Conservation (phyloP, 805 yeast genomes). For the Dipodascus albidus region DNA sequence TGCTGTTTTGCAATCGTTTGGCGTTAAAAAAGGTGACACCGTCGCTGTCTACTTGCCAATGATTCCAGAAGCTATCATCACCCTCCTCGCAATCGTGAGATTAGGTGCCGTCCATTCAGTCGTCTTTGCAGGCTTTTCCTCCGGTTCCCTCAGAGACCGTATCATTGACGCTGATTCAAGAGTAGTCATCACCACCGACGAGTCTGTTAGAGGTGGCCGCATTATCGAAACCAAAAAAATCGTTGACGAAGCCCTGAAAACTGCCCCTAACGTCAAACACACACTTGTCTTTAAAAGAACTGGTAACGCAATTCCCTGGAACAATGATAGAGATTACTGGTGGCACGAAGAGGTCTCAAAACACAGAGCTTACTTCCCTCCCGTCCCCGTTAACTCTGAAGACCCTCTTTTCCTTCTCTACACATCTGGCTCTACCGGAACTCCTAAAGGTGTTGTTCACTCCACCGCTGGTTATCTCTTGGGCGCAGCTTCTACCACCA, state of each 20-base stretch:
- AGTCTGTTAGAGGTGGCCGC: constrained; percentile 75
- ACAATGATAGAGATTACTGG: constrained; percentile 54
- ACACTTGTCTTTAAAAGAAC: constrained; percentile 70
- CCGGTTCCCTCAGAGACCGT: constrained; percentile 61
- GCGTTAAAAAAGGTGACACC: constrained; percentile 71
- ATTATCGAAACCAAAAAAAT: constrained; percentile 70
- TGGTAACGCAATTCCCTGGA: constrained; percentile 43
- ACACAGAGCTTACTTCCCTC: constrained; percentile 59
- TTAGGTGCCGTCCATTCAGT: constrained; percentile 81
- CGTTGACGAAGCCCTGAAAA: constrained; percentile 65
- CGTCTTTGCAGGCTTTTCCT: constrained; percentile 74
- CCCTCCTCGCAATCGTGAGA: constrained; percentile 67
- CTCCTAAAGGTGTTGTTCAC: constrained; percentile 81
- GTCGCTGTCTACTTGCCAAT: constrained; percentile 81
- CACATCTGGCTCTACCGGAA: constrained; percentile 82
- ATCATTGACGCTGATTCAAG: constrained; percentile 61
- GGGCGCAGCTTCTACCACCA: constrained; percentile 63
- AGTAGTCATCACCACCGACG: constrained; percentile 70
- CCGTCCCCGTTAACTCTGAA: constrained; percentile 65
- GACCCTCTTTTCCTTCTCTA: constrained; percentile 72
- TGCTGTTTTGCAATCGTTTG: constrained; percentile 52
- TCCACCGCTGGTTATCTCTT: constrained; percentile 70
- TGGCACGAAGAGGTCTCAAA: constrained; percentile 64
- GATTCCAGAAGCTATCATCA: constrained; percentile 69
- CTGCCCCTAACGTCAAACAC: constrained; percentile 54